A percentile compares a stretch with the other conserved stretches of the same genome.
These are phyloP conservation scores for Phaeomoniella chlamydospora DNA, from an alignment of 2,329 filamentous ascomycete genomes.

Conservation along the genomic window DNA sequence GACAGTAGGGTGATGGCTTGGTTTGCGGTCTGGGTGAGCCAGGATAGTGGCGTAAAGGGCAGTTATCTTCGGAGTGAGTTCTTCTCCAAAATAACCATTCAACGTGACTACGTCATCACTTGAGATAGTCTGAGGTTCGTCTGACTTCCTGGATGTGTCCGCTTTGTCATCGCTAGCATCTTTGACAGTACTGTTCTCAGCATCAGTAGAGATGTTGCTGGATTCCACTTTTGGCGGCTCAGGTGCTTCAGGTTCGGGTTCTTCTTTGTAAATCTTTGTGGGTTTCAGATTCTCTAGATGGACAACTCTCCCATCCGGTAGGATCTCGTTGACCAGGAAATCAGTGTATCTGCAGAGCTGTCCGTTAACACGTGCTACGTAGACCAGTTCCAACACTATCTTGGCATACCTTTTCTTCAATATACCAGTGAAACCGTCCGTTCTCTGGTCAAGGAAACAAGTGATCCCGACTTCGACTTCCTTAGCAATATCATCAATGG, in stretches of 20 bases:
- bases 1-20: conserved; percentile 39
- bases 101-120: neutral
- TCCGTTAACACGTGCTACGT: conserved; percentile 1
- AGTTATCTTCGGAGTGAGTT: conserved; percentile 35
- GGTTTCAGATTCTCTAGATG: conserved; percentile 45
- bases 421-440: conserved; percentile 46
- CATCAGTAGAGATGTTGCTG: neutral
- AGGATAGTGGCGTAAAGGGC: conserved; percentile 40
- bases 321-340: conserved; percentile 84
- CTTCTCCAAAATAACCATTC: conserved; percentile 33
- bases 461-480: conserved; percentile 45
- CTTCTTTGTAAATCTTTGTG: neutral
- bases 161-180: neutral
- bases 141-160: no score
- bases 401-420: conserved; percentile 47
- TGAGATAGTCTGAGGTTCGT: no score
- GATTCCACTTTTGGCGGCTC: neutral
- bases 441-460: conserved; percentile 43
- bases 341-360: conserved; percentile 58
- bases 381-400: conserved; percentile 1
- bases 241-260: neutral
- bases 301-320: conserved; percentile 58
- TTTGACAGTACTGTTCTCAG: neutral
- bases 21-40: conserved; percentile 38
- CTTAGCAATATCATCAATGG: conserved; percentile 19